Conservation (phyloP, 352 stramenopile genomes). For the Globisporangium solare region DNA sequence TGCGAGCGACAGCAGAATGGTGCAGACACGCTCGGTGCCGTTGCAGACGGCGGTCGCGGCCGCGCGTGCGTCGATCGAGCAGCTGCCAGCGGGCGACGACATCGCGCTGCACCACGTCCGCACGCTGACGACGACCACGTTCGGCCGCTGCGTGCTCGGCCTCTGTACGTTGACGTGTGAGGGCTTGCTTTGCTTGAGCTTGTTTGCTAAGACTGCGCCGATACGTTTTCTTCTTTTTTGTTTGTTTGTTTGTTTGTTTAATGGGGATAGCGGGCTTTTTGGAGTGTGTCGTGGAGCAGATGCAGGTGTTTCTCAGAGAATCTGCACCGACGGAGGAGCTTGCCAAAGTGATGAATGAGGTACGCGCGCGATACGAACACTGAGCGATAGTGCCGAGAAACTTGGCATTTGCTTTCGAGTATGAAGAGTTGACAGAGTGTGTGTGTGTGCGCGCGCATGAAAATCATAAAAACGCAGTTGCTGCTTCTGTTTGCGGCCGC, state of each 20-base stretch:
- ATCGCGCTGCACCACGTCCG: constrained; percentile 14
- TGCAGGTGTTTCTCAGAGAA: constrained; percentile 41
- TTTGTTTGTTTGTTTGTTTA: no score
- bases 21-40: constrained; percentile 6
- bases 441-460: not conserved
- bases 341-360: constrained; percentile 35
- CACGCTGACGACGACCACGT: constrained; percentile 27
- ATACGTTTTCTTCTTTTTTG: no score
- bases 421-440: no score
- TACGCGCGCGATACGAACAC: constrained; percentile 4
- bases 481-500: constrained; percentile 47
- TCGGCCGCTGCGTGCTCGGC: constrained; percentile 72
- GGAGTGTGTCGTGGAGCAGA: constrained; percentile 36
- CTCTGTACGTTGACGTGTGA: constrained; percentile 31
- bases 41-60: constrained; percentile 16
- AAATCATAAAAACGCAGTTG: constrained; percentile 16
- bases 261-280: constrained; percentile 55
- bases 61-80: constrained; percentile 7
- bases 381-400: no score
- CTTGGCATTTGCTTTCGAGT: no score
- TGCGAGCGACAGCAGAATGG: constrained; percentile 5
- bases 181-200: not conserved
- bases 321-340: constrained; percentile 23
- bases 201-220: not conserved
- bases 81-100: not conserved